A percentile compares a stretch with the other conserved stretches of the same genome.
These are phyloP conservation scores for Hymenoscyphus salicellus DNA, from an alignment of 2,329 filamentous ascomycete species.

Conservation along the genomic window DNA sequence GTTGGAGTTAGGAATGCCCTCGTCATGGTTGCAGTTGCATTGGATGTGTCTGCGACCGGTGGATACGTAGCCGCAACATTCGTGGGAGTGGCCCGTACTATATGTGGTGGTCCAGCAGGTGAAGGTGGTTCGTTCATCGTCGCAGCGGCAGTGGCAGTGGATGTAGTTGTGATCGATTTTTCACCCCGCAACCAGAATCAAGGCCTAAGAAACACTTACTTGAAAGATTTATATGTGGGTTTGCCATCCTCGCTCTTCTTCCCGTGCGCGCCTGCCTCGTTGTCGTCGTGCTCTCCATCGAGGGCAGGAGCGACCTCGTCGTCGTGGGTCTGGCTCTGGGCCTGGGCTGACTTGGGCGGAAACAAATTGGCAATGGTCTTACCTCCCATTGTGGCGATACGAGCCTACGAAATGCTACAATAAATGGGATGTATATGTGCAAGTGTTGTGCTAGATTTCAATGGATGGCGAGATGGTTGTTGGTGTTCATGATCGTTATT, in stretches of 20 bases:
- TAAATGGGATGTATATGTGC: not conserved
- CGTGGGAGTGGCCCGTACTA: not conserved
- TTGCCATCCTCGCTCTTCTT: constrained; percentile 25
- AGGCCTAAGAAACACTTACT: constrained; percentile 30
- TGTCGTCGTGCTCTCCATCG: constrained; percentile 1
- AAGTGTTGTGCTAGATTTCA: not conserved
- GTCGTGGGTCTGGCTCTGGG: not conserved
- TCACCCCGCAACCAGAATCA: not conserved
- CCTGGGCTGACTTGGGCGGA: constrained; percentile 14
- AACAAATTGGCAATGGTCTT: not conserved
- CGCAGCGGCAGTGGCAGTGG: not conserved
- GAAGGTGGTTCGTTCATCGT: not conserved
- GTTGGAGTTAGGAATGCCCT: not conserved
- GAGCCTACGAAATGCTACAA: not conserved
- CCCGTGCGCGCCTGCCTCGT: not conserved
- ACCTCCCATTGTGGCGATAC: constrained; percentile 4
- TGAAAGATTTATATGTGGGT: constrained; percentile 39
- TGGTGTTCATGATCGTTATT: not conserved
- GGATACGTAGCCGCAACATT: not conserved
- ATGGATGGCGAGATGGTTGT: constrained; percentile 1
- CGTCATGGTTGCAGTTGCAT: not conserved
- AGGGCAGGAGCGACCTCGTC: constrained; percentile 2
- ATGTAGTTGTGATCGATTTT: not conserved
- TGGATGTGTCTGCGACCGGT: not conserved
- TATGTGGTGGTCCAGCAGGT: not conserved